Base-by-base conservation (phyloP, 305 asterid species). In the Fraxinus latifolia region DNA sequence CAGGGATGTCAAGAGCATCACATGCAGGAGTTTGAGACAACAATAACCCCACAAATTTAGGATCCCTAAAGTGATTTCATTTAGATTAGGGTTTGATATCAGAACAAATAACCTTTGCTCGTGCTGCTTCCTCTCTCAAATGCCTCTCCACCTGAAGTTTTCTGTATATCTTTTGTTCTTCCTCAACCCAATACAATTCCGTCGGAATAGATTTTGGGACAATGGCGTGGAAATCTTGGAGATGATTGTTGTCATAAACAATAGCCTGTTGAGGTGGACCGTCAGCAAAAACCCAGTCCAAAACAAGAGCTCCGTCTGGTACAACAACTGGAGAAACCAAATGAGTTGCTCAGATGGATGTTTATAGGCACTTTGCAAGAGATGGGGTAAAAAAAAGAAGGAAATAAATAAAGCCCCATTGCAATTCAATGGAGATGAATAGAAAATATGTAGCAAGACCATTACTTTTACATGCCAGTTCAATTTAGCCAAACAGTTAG, bases 261-360 rank as follows among this genome's bases (percentile, higher is more conserved):
- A 32, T 81, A 81, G 95, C 98, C 82, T 83, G 84, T 82, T 91
- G 84, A 37, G 99, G 98, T 82, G 96, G 93, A 79, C 98, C 98
- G 84, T 96, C 97, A 87, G 98, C 97, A 74, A 96, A 89, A 84
- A 96, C 99, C 98, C 98, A 96, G 89, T 94, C 94, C 94, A 96
- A 85, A 75, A 95, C 90, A 81, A 91, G 82, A 81, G 99, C 95
- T 74, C 82, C 86, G 71, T 92, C 90, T 79, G 98, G 98, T 36
- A 96, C 91, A 86, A 87, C 89, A 90, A 94, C 99, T 96, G 88
- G 89, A 89, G 80, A 86, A 83, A 79, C 50, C 70, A 89, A 83
- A 81, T 58, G 29, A 70, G 76, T 73, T 76, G 83, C 72, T 82
- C 78, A 81, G 84, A 83, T 77, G 83, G 84, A 76, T 72, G 80